Conservation (phyloP, 148 eudicot species). For the Nyssa sinensis region DNA sequence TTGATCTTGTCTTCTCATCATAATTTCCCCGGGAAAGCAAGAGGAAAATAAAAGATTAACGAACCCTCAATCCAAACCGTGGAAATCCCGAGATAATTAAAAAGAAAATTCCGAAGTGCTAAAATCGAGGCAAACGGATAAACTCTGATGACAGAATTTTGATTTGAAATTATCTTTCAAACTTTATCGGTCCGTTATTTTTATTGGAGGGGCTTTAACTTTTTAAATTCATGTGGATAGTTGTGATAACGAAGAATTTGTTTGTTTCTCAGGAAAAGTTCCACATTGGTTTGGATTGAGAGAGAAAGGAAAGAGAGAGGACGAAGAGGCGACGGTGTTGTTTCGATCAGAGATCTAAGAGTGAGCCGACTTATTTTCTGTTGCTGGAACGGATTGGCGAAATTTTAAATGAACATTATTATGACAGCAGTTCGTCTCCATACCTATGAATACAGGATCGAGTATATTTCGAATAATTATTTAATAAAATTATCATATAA, state of each 20-base stretch:
- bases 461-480: too few species aligned
- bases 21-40: too few species aligned
- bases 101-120: background rate
- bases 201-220: conserved; percentile 5
- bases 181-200: background rate
- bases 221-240: background rate
- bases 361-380: too few species aligned
- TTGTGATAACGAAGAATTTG: background rate
- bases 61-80: too few species aligned
- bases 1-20: conserved; percentile 52
- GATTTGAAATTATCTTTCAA: background rate
- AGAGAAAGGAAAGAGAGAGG: background rate
- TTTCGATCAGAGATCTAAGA: background rate
- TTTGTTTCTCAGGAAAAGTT: conserved; percentile 11
- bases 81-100: background rate
- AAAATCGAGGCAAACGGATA: conserved; percentile 41
- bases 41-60: background rate
- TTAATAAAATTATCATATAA: too few species aligned
- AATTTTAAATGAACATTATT: too few species aligned
- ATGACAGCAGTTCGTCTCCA: too few species aligned
- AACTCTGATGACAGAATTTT: background rate
- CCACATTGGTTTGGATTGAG: background rate
- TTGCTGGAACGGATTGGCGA: too few species aligned
- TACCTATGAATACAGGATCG: too few species aligned
- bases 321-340: conserved; percentile 1